Evolutionary conservation across 768 basidiomycete species (phyloP), one percentile per base, ranked within the genome.

Genomic region (Mycena indigotica): DNA sequence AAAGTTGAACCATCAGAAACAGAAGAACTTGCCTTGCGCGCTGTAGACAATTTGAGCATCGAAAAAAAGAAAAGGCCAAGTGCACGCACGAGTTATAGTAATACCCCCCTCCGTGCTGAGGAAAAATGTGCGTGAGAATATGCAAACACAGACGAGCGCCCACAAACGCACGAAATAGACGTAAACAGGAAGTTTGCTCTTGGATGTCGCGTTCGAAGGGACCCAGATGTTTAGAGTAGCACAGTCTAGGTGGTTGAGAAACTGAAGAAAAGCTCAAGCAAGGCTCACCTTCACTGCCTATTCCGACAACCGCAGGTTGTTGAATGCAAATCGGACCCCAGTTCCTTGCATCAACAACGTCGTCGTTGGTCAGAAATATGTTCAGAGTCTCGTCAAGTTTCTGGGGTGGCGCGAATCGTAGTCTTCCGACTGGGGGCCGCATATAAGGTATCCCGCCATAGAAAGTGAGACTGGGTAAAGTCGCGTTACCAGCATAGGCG

Each of bases 321-420:
- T 76, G 75, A 15, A 76, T 72, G 64, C 75, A 76, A 1, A 73
- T 61, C 13, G 72, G 66, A 1, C 73, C 75, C 65, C 70, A 76
- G 46, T 71, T 72, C 10, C 72, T 56, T 2, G 75, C 73, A 53
- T 75, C 73, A 17, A 66, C 56, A 19, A 74, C 59, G 41, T 65
- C 56, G 38, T 48, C 46, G 41, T 55, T 58, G 5, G 24, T 56
- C 13, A 64, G 30, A 25, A 39, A 63, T 12, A 54, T 35, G 23
- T 49, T 58, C n/a, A 55, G 13, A 3, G 10, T 26, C 52, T 72
- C 72, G 56, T 73, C 63, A 13, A 76, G 60, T 32, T 58, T 57
- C 29, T 64, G 50, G 19, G 75, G 73, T 16, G 70, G 68, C 28
- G 72, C 62, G 60, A 73, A 75, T 2, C 75, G 67, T 5, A 75